Evolutionary conservation across 2,329 filamentous ascomycete genomes (phyloP), one percentile per base, ranked within the genome.

Genomic region (Eurotiales sp.): DNA sequence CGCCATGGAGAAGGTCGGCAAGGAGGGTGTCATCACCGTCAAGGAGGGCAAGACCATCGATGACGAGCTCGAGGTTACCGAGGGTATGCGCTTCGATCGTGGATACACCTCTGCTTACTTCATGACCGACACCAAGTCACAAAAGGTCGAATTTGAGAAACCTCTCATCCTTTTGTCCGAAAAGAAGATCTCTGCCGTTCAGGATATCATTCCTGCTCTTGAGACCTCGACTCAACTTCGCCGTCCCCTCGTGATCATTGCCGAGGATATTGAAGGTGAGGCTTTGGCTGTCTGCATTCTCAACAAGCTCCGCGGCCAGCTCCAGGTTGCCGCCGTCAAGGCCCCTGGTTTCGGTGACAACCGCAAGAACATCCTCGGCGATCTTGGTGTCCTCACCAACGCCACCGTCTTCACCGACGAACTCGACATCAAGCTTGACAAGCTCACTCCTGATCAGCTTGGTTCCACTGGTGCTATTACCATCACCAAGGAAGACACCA

Each of bases 71-170:
- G 93, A 99, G 79, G 86, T 99, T 56, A 99, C 93, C 54, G 93
- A 99, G 86, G 93, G 93, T 72, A 99, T 99, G 93, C 90, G 93
- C 75, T 99, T 99, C 78, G 93, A 99, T 83, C 92, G 93, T 69
- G 93, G 93, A 58, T 99, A 87, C 75, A 92, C 96, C 70, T 99
- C 93, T 22, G 91, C 93, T 63, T 99, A 99, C 86, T 99, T 99
- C 82, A 99, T 99, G 80, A 99, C 93, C 79, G 93, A 99, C 69
- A 79, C 90, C 83, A 99, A 99, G 86, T 75, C 91, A 55, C 90
- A 95, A 74, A 99, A 99, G 85, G 91, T 97, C 53, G 93, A 99
- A 79, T 99, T 99, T 62, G 93, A 99, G 85, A 97, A 99, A 84
- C 93, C 93, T 59, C 77, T 99, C 70, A 93, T 99, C 72, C 88